Conservation (phyloP, 495 filamentous ascomycete genomes). For the Neurospora sp. region DNA sequence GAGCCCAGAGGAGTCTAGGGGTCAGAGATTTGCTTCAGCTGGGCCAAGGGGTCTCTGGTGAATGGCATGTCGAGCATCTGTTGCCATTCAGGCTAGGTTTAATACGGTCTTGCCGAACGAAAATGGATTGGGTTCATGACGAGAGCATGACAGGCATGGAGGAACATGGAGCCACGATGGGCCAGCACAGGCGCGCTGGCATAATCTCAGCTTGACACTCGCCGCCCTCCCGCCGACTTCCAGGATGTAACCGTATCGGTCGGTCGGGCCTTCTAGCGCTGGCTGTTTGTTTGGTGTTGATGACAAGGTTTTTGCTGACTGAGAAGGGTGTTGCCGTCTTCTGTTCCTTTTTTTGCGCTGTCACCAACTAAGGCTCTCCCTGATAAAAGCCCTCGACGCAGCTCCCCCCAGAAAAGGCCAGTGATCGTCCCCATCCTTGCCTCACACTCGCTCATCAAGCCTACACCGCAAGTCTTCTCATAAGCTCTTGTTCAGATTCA, state of each 20-base stretch:
- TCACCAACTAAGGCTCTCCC: background rate
- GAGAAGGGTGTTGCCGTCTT: background rate
- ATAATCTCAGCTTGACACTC: background rate
- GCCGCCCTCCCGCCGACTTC: background rate
- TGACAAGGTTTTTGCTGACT: background rate
- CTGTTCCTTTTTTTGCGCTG: background rate
- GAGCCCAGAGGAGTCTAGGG: background rate
- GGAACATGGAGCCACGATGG: background rate
- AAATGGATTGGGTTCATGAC: background rate
- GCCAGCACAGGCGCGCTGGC: background rate
- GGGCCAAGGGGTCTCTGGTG: background rate
- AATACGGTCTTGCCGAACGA: background rate
- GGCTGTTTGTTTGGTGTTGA: background rate
- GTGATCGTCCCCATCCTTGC: background rate
- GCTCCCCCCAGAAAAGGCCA: background rate
- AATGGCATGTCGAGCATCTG: background rate
- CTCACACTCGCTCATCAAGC: background rate
- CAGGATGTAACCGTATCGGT: background rate
- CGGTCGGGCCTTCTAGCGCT: background rate
- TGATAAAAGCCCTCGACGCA: background rate
- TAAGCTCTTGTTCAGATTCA: background rate
- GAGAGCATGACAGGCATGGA: background rate
- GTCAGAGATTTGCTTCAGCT: background rate
- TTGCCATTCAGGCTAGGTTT: background rate
- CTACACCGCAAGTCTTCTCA: background rate